A percentile compares a stretch with the other conserved stretches of the same genome.
Evolutionary conservation across 495 filamentous ascomycete genomes (phyloP).

Genomic region (Neurospora sp.): DNA sequence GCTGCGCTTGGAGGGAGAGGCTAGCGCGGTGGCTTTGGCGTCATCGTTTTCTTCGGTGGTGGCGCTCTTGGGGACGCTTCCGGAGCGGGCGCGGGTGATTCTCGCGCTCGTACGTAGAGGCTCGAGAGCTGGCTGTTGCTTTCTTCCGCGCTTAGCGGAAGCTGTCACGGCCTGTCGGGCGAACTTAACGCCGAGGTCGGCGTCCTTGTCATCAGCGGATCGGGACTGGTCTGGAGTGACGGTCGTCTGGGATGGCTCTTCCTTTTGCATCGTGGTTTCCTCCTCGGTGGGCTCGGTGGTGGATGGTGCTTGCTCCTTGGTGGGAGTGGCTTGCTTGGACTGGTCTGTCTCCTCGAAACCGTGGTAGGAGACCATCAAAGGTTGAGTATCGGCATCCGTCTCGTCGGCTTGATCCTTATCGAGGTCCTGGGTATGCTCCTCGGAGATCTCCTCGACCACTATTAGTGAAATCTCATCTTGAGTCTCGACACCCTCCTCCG

Average conservation of each 20-base stretch:
- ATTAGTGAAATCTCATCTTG: constrained; percentile 2
- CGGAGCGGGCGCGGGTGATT: constrained; percentile 15
- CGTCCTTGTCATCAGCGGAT: background rate
- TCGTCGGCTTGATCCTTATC: background rate
- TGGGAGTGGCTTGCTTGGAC: background rate
- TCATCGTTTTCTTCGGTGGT: constrained; percentile 12
- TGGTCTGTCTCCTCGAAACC: constrained; percentile 2
- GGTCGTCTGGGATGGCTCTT: background rate
- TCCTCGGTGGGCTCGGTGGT: constrained; percentile 6
- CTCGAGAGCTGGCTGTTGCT: constrained; percentile 7
- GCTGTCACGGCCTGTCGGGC: constrained; percentile 23
- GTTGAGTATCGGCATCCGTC: background rate
- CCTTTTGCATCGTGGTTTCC: constrained; percentile 2
- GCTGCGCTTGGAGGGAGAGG: constrained; percentile 8
- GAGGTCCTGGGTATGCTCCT: background rate
- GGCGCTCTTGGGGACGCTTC: constrained; percentile 13
- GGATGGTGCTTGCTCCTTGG: background rate
- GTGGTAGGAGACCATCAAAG: background rate
- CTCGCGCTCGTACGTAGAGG: constrained; percentile 15
- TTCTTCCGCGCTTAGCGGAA: constrained; percentile 14
- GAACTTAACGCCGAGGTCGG: constrained; percentile 25
- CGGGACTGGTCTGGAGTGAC: background rate
- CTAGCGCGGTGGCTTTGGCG: constrained; percentile 3
- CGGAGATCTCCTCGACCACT: background rate
- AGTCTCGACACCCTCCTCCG: background rate